These are phyloP conservation scores for Eutrema heterophyllum DNA, from an alignment of 345 rosid species.

Conservation along the genomic window DNA sequence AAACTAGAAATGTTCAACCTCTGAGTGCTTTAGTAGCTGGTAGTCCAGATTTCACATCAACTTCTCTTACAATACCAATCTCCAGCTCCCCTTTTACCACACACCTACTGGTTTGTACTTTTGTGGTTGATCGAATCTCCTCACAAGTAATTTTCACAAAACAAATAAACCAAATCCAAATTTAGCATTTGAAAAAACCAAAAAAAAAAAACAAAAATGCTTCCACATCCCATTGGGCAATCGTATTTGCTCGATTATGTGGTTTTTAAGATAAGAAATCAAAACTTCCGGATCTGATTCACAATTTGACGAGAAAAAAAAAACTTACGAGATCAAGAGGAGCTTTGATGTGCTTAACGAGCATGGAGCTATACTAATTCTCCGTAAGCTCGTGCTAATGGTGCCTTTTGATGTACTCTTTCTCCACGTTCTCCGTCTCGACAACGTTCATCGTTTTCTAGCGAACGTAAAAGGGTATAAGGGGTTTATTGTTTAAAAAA, in stretches of 20 bases:
- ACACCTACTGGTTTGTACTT: slow-evolving; percentile 70
- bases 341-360: slow-evolving; percentile 78
- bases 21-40: slow-evolving; percentile 76
- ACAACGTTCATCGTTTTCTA: background rate
- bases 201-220: no score
- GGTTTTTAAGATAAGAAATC: no score
- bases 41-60: slow-evolving; percentile 65
- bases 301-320: no score
- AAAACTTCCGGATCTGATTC: no score
- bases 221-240: no score
- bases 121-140: slow-evolving; percentile 77
- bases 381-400: slow-evolving; percentile 51
- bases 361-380: slow-evolving; percentile 69
- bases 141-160: slow-evolving; percentile 48
- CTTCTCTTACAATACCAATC: slow-evolving; percentile 69
- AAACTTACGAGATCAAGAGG: slow-evolving; percentile 77
- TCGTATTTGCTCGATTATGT: no score
- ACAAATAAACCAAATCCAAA: background rate
- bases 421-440: slow-evolving; percentile 26
- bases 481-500: no score
- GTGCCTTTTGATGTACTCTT: slow-evolving; percentile 50
- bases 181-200: no score
- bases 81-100: slow-evolving; percentile 52
- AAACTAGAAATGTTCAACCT: no score
- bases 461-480: background rate